Base-by-base conservation (phyloP, 108 stramenopile genomes). In the Cyclostephanos tholiformis region DNA sequence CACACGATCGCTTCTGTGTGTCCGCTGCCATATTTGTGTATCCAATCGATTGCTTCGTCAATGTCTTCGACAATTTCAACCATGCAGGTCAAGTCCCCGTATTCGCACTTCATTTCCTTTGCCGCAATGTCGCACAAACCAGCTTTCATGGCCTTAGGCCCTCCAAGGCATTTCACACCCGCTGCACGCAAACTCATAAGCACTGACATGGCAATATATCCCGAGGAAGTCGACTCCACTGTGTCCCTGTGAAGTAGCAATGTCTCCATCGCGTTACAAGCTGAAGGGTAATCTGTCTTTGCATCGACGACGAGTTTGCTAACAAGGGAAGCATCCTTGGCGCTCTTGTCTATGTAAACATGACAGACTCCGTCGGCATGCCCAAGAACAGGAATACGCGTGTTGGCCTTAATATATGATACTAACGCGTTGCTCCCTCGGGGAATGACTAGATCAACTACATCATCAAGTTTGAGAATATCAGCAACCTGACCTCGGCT, bases 301-400 rank as follows among this genome's bases (percentile, higher is more conserved):
- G 96, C 86, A 81, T 99, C 99, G 44, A 95, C 88, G 22, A 82
- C 89, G 59, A 94, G 72, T 50, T 85, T 86, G 64, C 63, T 57
- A 2, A 92, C 94, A 9, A 67, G 0, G 46, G 84, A 84, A 14
- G 80, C 65, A 23, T 80, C 77, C 55, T 86, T 84, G n/a, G 98
- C 99, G 25, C 80, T 85, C 46, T 82, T 65, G 71, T 98, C 97
- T 59, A 99, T 75, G 83, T 95, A 99, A 51, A 98, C 91, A 86
- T 98, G 96, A 65, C 99, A 99, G 32, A 99, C 96, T 57, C 99
- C 99, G 60, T 99, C 99, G 26, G 98, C 97, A 86, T 99, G 99
- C 11, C 99, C 99, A 27, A 99, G 83, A 12, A 99, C 99, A 6
- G 99, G 99, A 63, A 99, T 98, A 6, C 84, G 80, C 16, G 97